Evolutionary conservation across 2,329 filamentous ascomycete genomes (phyloP).

Genomic region (Emydomyces testavorans): DNA sequence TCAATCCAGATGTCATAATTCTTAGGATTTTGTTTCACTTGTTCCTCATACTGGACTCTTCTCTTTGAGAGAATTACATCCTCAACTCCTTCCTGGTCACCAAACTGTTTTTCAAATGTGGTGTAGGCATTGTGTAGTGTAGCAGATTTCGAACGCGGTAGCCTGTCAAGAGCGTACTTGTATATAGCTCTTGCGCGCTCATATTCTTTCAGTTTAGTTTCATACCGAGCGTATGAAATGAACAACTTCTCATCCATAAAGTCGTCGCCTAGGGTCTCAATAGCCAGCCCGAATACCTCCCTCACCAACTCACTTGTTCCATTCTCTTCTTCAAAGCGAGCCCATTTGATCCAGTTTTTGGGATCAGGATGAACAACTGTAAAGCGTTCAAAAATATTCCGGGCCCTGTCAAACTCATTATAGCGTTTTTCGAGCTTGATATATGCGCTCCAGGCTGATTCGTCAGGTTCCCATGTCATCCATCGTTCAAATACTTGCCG

Average conservation of each 20-base stretch:
- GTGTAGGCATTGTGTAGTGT: slow-evolving; percentile 87
- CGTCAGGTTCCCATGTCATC: slow-evolving; percentile 97
- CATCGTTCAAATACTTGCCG: slow-evolving; percentile 92
- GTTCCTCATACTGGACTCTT: slow-evolving; percentile 84
- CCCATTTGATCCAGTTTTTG: slow-evolving; percentile 98
- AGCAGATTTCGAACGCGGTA: slow-evolving; percentile 77
- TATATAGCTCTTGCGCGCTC: slow-evolving; percentile 90
- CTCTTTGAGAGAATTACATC: slow-evolving; percentile 93
- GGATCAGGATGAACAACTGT: slow-evolving; percentile 89
- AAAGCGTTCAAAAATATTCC: slow-evolving; percentile 80
- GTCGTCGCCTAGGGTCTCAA: slow-evolving; percentile 83
- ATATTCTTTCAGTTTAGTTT: slow-evolving; percentile 88
- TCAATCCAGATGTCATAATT: slow-evolving; percentile 98
- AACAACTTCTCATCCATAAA: slow-evolving; percentile 95
- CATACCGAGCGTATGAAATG: slow-evolving; percentile 88
- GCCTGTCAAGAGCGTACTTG: slow-evolving; percentile 86
- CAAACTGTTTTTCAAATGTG: slow-evolving; percentile 96
- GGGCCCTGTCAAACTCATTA: slow-evolving; percentile 78
- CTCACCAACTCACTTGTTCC: slow-evolving; percentile 84
- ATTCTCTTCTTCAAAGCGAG: slow-evolving; percentile 90
- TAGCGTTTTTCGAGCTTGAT: slow-evolving; percentile 97
- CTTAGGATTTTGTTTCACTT: slow-evolving; percentile 83
- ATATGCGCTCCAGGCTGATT: slow-evolving; percentile 88
- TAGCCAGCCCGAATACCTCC: slow-evolving; percentile 78
- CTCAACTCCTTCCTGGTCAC: slow-evolving; percentile 83